Percentiles rank a stretch among this genome's conserved stretches.
Evolutionary conservation across 2,329 filamentous ascomycete genomes (phyloP).

Genomic region (Fusarium algeriense): DNA sequence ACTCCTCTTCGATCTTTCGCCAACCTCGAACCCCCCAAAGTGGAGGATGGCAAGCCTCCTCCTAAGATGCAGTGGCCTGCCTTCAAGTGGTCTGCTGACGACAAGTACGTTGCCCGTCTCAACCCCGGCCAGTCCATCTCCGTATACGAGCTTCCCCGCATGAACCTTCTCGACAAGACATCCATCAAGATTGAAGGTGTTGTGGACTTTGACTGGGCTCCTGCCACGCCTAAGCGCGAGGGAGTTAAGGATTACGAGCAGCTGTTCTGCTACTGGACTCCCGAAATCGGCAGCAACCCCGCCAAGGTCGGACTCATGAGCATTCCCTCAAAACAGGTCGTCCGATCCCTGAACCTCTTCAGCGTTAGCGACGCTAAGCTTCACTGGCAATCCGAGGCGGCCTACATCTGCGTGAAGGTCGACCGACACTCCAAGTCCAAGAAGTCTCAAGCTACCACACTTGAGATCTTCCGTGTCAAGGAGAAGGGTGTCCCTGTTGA

Average conservation of each 20-base stretch:
- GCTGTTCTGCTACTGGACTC: constrained; percentile 98
- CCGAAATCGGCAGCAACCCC: constrained; percentile 96
- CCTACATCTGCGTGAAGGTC: constrained; percentile 98
- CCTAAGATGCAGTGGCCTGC: constrained; percentile 98
- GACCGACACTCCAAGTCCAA: constrained; percentile 99
- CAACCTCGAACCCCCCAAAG: constrained; percentile 81
- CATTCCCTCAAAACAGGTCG: constrained; percentile 92
- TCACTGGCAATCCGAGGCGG: constrained; percentile 96
- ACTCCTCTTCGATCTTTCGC: constrained; percentile 94
- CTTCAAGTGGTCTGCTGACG: constrained; percentile 99
- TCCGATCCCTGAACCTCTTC: constrained; percentile 96
- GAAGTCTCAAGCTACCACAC: constrained; percentile 95
- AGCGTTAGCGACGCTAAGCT: constrained; percentile 98
- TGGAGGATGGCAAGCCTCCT: constrained; percentile 69
- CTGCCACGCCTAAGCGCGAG: constrained; percentile 83
- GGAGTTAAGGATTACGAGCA: constrained; percentile 94
- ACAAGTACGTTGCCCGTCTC: constrained; percentile 95
- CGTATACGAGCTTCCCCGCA: constrained; percentile 88
- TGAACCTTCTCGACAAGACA: constrained; percentile 91
- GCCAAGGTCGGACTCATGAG: constrained; percentile 98
- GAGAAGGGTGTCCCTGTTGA: constrained; percentile 99
- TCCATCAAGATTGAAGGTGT: constrained; percentile 97
- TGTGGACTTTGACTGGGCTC: constrained; percentile 98
- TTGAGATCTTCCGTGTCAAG: constrained; percentile 97
- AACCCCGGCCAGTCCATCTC: constrained; percentile 90